Evolutionary conservation across 805 yeast genomes (phyloP).

Genomic region (Candida krabiensis): DNA sequence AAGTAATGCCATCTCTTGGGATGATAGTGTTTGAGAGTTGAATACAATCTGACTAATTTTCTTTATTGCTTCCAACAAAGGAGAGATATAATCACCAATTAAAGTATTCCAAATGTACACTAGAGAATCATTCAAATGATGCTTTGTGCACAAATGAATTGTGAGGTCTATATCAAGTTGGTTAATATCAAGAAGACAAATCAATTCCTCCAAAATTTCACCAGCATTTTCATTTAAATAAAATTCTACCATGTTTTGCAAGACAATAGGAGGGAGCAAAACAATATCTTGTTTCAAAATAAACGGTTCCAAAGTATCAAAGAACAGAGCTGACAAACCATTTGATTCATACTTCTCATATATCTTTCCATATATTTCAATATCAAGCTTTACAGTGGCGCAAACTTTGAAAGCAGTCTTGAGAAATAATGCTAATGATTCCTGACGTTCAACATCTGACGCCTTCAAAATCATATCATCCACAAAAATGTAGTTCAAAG

Average conservation of each 20-base stretch:
- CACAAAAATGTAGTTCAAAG: constrained; percentile 43
- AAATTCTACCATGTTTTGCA: constrained; percentile 59
- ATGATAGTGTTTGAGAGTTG: constrained; percentile 5
- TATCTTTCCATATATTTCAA: constrained; percentile 42
- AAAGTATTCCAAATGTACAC: constrained; percentile 72
- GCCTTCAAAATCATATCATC: constrained; percentile 16
- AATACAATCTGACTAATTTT: constrained; percentile 26
- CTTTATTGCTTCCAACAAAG: constrained; percentile 59
- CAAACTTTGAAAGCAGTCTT: constrained; percentile 41
- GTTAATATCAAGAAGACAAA: constrained; percentile 66
- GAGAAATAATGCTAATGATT: constrained; percentile 33
- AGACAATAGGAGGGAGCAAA: constrained; percentile 59
- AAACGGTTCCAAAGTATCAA: constrained; percentile 51
- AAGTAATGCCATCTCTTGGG: constrained; percentile 7
- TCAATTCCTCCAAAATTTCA: constrained; percentile 58
- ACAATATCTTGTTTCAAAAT: constrained; percentile 47
- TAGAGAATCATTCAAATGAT: constrained; percentile 59
- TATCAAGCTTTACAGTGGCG: constrained; percentile 35
- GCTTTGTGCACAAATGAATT: constrained; percentile 55
- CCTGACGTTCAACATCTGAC: constrained; percentile 8
- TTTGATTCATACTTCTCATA: constrained; percentile 43
- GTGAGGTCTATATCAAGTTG: constrained; percentile 80
- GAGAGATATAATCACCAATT: constrained; percentile 69
- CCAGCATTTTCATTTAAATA: constrained; percentile 43
- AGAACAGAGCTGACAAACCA: constrained; percentile 41